Percentiles rank a stretch among this genome's conserved stretches.
Conservation (phyloP, 306 rosid species). For the Prunus mume region DNA sequence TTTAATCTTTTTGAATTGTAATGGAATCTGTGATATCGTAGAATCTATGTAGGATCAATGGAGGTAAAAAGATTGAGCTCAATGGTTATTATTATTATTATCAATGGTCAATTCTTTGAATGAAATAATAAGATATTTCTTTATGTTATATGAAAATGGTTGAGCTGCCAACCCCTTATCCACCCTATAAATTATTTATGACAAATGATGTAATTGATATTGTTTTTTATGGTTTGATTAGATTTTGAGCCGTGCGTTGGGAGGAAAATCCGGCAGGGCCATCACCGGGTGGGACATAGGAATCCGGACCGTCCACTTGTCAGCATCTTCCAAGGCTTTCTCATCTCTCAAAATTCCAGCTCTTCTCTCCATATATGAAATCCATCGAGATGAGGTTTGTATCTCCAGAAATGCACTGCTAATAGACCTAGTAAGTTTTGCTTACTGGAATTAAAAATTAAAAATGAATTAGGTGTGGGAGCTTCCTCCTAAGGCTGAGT, state of each 20-base stretch:
- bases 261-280: conserved; percentile 76
- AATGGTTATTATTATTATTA: too few species aligned
- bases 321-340: conserved; percentile 43
- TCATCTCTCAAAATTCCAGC: conserved; percentile 56
- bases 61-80: neutral
- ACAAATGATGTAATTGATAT: neutral
- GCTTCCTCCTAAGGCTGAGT: conserved; percentile 70
- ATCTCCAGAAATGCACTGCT: neutral
- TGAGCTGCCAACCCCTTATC: neutral
- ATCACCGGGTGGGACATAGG: conserved; percentile 87
- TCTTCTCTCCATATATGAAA: conserved; percentile 53
- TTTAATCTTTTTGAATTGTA: neutral
- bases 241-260: conserved; percentile 77
- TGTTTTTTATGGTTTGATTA: conserved; percentile 15
- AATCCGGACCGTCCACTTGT: conserved; percentile 48
- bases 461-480: conserved; percentile 49
- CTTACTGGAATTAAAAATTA: neutral
- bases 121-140: neutral
- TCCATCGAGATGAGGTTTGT: conserved; percentile 83
- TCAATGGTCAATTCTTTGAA: neutral
- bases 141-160: neutral
- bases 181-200: neutral
- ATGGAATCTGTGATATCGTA: neutral
- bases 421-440: too few species aligned
- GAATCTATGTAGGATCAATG: neutral